These are phyloP conservation scores for Vaccinium darrowii DNA, from an alignment of 148 eudicot species.

Conservation along the genomic window DNA sequence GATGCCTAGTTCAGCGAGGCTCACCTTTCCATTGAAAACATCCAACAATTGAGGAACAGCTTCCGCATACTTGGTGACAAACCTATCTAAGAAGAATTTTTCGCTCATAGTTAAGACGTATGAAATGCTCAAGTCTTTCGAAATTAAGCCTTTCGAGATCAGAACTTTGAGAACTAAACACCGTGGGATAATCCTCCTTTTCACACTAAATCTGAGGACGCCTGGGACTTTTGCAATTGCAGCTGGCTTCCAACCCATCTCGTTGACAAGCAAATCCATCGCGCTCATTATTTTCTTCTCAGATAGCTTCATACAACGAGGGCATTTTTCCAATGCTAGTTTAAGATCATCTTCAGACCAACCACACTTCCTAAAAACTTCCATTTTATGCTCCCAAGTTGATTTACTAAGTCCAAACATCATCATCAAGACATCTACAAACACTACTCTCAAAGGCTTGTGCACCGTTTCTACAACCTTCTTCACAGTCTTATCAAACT, in stretches of 20 bases:
- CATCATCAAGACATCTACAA: not conserved
- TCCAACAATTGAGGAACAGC: constrained; percentile 1
- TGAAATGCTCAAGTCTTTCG: not conserved
- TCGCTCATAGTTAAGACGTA: not conserved
- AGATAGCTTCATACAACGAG: constrained; percentile 20
- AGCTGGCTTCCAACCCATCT: constrained; percentile 10
- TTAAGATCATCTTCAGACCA: constrained; percentile 33
- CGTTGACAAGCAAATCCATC: constrained; percentile 21
- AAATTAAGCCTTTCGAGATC: not conserved
- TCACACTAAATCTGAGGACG: not conserved
- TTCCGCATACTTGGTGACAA: constrained; percentile 12
- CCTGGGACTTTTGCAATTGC: constrained; percentile 5
- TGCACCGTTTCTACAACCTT: not conserved
- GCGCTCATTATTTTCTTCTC: constrained; percentile 15
- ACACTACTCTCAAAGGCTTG: not conserved
- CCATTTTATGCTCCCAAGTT: not conserved
- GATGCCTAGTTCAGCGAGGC: not conserved
- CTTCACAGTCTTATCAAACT: not conserved
- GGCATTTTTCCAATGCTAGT: constrained; percentile 23
- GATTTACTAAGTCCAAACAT: not conserved
- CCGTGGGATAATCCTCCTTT: constrained; percentile 25
- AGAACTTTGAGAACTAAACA: constrained; percentile 10
- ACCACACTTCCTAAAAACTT: constrained; percentile 26
- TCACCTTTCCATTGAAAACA: constrained; percentile 6
- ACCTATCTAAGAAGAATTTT: not conserved